Evolutionary conservation across 1,139 yeast species (phyloP), one percentile per base, ranked within the genome.

Genomic region (Candida anutae): DNA sequence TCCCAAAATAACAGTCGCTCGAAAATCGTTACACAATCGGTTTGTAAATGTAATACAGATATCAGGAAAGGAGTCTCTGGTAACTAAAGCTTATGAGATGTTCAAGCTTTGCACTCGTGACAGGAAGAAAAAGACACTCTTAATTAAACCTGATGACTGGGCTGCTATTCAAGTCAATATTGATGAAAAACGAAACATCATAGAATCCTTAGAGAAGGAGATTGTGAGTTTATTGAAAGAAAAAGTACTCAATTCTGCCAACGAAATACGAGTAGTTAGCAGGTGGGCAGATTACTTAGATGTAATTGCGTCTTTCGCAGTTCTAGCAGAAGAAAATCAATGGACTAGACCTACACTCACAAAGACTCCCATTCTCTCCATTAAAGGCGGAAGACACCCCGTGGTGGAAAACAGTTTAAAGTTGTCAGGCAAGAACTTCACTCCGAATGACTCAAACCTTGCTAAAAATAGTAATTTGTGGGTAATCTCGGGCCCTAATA

Each of bases 401-500:
- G 87, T 85, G 9, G 98, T 90, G 2, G 97, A 90, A 45, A 71
- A 77, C 3, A 81, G 94, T 1, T 53, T 90, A 29, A 62, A 60
- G 29, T 62, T 62, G 10, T 43, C 51, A 5, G 63, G 73, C 3
- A 51, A 49, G 15, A 66, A 67, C 34, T 90, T 87, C 46, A 71
- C 70, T 1, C 61, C 80, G 0, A 90, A 90, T 48, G 76, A 78
- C 43, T 40, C 54, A 1, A 45, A 75, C 6, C 39, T 62, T 3
- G 46, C 48, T 4, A 45, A 42, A 13, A 34, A 25, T 16, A 24
- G 28, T 3, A 32, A 29, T n/a, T 27, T 58, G 13, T 83, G 94
- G 88, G 66, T 90, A 6, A 76, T 90, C 4, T 78, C 95, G 0
- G 98, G 98, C 0, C 97, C 97, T 1, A 90, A 90, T 47, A 90